Percentiles rank a stretch among this genome's conserved stretches.
These are phyloP conservation scores for Diutina siamensis DNA, from an alignment of 1,139 yeast genomes.

Conservation along the genomic window DNA sequence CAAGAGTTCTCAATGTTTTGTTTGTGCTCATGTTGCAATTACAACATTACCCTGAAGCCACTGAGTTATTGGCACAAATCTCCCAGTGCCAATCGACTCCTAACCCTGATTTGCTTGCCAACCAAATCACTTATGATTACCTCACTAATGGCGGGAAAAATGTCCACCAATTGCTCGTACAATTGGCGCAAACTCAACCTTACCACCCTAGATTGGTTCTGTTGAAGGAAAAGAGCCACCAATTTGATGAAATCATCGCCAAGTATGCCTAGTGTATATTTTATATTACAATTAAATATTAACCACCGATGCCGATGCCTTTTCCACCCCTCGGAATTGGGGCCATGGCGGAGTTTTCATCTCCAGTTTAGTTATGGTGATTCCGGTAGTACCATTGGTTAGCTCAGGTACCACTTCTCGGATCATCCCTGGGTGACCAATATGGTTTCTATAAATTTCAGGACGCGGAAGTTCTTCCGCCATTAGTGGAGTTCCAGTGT, in stretches of 20 bases:
- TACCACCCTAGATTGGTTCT: slow-evolving; percentile 44
- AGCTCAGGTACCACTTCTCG: background rate
- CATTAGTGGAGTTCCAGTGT: background rate
- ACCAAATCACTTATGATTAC: slow-evolving; percentile 43
- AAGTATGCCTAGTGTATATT: slow-evolving; percentile 30
- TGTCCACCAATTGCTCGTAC: slow-evolving; percentile 26
- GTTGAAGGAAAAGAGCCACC: slow-evolving; percentile 35
- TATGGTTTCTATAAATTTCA: background rate
- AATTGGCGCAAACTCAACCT: slow-evolving; percentile 30
- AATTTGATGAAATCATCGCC: slow-evolving; percentile 46
- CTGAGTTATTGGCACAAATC: slow-evolving; percentile 36
- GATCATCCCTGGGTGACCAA: background rate
- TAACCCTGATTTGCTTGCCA: slow-evolving; percentile 44
- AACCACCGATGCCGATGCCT: background rate
- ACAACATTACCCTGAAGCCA: slow-evolving; percentile 35
- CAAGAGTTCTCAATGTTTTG: slow-evolving; percentile 24
- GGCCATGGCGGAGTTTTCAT: background rate
- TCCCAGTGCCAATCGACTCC: slow-evolving; percentile 18
- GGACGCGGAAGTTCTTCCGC: background rate
- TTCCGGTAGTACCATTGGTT: background rate
- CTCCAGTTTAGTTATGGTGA: background rate
- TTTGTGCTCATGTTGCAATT: slow-evolving; percentile 34
- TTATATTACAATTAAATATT: too few species aligned
- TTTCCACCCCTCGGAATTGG: background rate
- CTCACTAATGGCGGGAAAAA: slow-evolving; percentile 35